phyloP scores from a whole-genome alignment of 1,139 yeast genomes.

The Yamadazyma songkhlaensis region DNA sequence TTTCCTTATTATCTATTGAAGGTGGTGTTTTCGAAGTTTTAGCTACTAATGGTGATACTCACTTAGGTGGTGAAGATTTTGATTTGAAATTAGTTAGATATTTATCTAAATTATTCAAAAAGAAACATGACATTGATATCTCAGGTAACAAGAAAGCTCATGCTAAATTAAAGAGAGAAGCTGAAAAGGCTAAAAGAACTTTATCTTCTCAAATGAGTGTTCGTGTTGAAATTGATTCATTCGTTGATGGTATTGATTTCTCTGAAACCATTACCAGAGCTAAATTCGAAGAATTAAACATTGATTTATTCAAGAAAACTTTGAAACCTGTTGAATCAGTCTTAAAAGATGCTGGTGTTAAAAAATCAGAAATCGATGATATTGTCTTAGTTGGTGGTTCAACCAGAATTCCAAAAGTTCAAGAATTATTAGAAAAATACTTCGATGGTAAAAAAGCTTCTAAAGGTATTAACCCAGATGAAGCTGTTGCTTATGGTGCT shows the following conservation, averaged over 20 bases:
- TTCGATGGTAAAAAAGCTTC: constrained; percentile 93
- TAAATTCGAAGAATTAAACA: constrained; percentile 89
- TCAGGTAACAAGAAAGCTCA: constrained; percentile 73
- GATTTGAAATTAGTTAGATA: constrained; percentile 87
- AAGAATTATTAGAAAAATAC: constrained; percentile 80
- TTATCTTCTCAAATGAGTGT: constrained; percentile 87
- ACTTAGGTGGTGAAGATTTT: constrained; percentile 87
- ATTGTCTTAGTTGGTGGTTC: constrained; percentile 97
- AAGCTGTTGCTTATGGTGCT: constrained; percentile 56
- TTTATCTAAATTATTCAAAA: constrained; percentile 80
- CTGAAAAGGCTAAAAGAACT: constrained; percentile 95
- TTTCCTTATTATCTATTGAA: constrained; percentile 48
- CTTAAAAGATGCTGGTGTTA: constrained; percentile 81
- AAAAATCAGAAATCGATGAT: constrained; percentile 82
- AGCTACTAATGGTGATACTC: constrained; percentile 56
- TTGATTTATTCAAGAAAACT: constrained; percentile 84
- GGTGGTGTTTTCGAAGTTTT: constrained; percentile 53
- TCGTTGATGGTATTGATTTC: constrained; percentile 93
- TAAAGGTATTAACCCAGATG: constrained; percentile 94
- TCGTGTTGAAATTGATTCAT: constrained; percentile 91
- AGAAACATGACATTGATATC: constrained; percentile 81
- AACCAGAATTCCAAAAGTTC: constrained; percentile 97
- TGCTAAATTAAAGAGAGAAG: constrained; percentile 91
- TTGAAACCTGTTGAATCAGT: constrained; percentile 93
- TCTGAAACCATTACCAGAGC: constrained; percentile 92